Evolutionary conservation across 2,329 filamentous ascomycete species (phyloP).

Genomic region (Aureobasidium sp.): DNA sequence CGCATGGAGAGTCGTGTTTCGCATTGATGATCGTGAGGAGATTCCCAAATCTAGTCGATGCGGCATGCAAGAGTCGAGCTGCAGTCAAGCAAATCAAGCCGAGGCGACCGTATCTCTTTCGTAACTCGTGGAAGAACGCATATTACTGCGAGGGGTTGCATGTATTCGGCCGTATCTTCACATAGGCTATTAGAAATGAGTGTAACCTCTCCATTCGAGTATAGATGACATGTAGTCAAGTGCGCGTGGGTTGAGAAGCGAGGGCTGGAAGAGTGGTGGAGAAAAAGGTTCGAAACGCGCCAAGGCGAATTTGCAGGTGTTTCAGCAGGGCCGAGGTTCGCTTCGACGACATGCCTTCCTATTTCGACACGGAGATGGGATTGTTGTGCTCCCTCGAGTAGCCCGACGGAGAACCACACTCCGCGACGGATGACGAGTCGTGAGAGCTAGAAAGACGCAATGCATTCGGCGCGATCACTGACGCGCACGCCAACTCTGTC

Average conservation of each 20-base stretch:
- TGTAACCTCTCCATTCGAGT: background rate
- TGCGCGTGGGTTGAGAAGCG: background rate
- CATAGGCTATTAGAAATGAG: background rate
- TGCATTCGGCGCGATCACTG: no score
- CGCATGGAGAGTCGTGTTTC: background rate
- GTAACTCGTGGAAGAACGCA: conserved; percentile 6
- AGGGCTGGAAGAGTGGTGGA: background rate
- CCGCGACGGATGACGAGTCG: background rate
- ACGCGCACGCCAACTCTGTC: background rate
- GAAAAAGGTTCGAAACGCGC: conserved; percentile 6
- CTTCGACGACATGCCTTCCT: background rate
- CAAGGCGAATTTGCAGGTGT: background rate
- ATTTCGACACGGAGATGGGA: background rate
- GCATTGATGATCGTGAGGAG: background rate
- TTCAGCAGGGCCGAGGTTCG: background rate
- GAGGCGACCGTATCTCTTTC: background rate
- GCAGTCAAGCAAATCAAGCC: background rate
- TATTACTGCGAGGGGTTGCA: background rate
- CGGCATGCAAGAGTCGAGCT: background rate
- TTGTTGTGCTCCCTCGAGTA: background rate
- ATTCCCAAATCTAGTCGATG: background rate
- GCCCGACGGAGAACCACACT: background rate
- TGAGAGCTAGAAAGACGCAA: background rate
- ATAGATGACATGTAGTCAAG: background rate
- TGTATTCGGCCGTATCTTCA: background rate